Evolutionary conservation across 495 filamentous ascomycete species (phyloP).

Genomic region (Aspergillus campestris): DNA sequence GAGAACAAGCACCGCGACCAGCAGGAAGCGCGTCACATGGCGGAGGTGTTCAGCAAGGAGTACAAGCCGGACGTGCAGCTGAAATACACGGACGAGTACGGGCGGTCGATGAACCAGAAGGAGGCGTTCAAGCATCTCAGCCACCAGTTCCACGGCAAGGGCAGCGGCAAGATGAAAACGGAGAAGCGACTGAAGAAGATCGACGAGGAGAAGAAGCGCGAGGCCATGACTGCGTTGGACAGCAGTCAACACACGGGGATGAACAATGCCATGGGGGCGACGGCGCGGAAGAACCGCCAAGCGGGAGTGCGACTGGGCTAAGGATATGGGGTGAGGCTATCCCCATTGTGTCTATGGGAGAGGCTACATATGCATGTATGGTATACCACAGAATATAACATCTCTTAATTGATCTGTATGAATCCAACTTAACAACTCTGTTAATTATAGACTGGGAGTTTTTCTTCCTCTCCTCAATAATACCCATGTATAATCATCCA

Average conservation of each 20-base stretch:
- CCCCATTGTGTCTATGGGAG: neutral
- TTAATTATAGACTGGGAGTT: neutral
- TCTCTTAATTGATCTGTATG: no score
- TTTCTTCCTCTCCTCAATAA: no score
- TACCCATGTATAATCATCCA: no score
- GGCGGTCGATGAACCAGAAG: slow-evolving; percentile 78
- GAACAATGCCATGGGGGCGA: slow-evolving; percentile 63
- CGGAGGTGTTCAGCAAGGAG: slow-evolving; percentile 72
- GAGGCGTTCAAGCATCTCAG: slow-evolving; percentile 93
- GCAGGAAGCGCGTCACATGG: slow-evolving; percentile 67
- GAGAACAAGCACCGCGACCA: slow-evolving; percentile 84
- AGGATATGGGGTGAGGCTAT: slow-evolving; percentile 1
- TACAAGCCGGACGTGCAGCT: slow-evolving; percentile 88
- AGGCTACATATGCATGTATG: neutral
- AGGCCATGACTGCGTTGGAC: slow-evolving; percentile 73
- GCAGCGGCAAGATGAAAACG: slow-evolving; percentile 94
- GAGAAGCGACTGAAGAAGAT: slow-evolving; percentile 96
- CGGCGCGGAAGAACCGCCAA: slow-evolving; percentile 74
- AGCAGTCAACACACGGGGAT: slow-evolving; percentile 76
- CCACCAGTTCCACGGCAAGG: slow-evolving; percentile 98
- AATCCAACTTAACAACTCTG: no score
- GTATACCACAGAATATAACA: no score
- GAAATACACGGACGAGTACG: slow-evolving; percentile 81
- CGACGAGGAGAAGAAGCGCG: slow-evolving; percentile 83
- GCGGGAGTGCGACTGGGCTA: slow-evolving; percentile 81